Evolutionary conservation across 495 filamentous ascomycete species (phyloP), one percentile per base, ranked within the genome.

Genomic region (Neurospora tetraspora): DNA sequence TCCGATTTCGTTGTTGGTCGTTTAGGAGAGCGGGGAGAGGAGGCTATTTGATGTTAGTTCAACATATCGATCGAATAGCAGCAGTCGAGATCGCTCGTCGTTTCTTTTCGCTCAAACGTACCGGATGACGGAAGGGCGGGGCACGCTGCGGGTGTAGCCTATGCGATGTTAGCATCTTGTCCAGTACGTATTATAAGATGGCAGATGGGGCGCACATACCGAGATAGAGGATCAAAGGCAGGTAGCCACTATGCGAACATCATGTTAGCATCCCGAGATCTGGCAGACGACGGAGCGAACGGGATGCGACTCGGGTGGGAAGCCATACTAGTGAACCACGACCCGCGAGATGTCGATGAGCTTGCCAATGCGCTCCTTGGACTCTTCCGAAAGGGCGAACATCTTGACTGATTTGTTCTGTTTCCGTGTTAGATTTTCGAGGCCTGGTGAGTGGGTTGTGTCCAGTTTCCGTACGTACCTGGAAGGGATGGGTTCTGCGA

Each of bases 331-430:
- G 85, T 99, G 96, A 80, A 99, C 92, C n/a, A 93, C 93, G 75
- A 98, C 89, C 73, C 95, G 89, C 71, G 94, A 96, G 80, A 97
- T 85, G 81, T 99, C 96, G 78, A 99, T 93, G 80, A 97, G 86
- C 84, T 93, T 94, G 78, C 93, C 89, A 83, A 98, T 97, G 85
- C 96, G 93, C 89, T 99, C 96, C 96, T 97, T 98, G 75, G 93
- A 93, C 84, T 99, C 96, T 81, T 99, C 96, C 42, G 96, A 99
- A 75, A 98, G 91, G 83, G 94, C 90, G 79, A 96, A 92, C 88
- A 92, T 93, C 71, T 78, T 88, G 82, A 71, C 16, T 11, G 23
- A 10, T n/a, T 59, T 72, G n/a, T 14, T 31, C 16, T n/a, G 6
- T 72, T 70, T 65, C 27, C 12, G 27, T 36, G 7, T 65, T 34